Evolutionary conservation across 768 basidiomycete species (phyloP).

Genomic region (Cyclocybe cylindracea): DNA sequence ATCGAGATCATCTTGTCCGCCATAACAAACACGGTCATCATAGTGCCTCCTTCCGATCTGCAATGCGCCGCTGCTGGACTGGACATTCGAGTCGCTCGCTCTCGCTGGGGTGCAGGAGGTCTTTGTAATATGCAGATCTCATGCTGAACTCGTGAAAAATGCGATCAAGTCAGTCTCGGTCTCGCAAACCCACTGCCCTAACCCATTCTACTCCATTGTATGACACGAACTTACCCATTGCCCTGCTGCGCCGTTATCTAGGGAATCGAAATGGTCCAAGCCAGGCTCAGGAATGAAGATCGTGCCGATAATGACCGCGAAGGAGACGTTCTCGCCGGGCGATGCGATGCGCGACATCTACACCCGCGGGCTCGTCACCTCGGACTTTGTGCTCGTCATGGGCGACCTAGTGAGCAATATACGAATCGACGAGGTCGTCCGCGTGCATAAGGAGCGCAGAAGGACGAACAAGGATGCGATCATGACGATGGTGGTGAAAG

Average conservation of each 20-base stretch:
- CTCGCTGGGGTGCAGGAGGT: conserved; percentile 96
- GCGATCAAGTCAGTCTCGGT: conserved; percentile 70
- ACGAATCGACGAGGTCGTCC: conserved; percentile 85
- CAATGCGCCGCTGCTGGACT: conserved; percentile 90
- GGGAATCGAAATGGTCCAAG: conserved; percentile 85
- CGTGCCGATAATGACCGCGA: conserved; percentile 81
- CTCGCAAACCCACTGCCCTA: conserved; percentile 7
- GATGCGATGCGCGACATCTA: conserved; percentile 95
- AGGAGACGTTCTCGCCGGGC: conserved; percentile 85
- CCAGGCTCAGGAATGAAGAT: conserved; percentile 80
- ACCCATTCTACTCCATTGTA: neutral
- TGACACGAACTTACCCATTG: neutral
- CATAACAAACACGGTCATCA: conserved; percentile 14
- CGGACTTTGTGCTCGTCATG: conserved; percentile 88
- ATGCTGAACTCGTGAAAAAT: conserved; percentile 81
- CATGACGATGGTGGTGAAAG: conserved; percentile 95
- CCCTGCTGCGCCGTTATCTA: conserved; percentile 27
- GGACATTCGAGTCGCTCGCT: conserved; percentile 95
- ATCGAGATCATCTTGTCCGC: conserved; percentile 10
- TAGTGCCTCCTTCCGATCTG: conserved; percentile 93
- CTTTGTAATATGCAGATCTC: conserved; percentile 92
- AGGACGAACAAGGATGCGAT: conserved; percentile 90
- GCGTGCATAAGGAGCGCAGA: conserved; percentile 84
- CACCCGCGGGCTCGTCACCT: conserved; percentile 85
- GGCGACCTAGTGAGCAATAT: conserved; percentile 95